phyloP scores from a whole-genome alignment of 345 rosid genomes.

The Euphorbia tirucalli region DNA sequence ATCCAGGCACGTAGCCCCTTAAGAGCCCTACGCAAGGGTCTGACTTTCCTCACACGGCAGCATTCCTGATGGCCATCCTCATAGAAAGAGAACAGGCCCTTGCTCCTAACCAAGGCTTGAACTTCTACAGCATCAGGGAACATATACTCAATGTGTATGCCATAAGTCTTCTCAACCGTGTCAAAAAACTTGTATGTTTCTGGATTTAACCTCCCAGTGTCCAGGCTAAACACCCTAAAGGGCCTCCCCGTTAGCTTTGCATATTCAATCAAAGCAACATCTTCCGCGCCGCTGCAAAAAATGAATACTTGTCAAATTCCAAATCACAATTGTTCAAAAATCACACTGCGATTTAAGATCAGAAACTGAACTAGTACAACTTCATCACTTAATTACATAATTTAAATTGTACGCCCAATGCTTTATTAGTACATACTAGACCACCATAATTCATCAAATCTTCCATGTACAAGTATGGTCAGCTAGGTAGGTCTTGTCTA shows the following conservation, averaged over 20 bases:
- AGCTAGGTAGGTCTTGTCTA: not conserved
- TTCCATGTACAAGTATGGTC: too few relatives aligned
- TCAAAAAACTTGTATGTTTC: slow-evolving; percentile 78
- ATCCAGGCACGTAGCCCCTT: slow-evolving; percentile 95
- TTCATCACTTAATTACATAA: not conserved
- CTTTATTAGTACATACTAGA: not conserved
- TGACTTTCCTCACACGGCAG: slow-evolving; percentile 95
- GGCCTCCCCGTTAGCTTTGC: slow-evolving; percentile 79
- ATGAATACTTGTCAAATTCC: not conserved
- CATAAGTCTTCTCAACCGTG: slow-evolving; percentile 71
- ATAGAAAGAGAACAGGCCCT: slow-evolving; percentile 88
- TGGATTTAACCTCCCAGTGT: slow-evolving; percentile 87
- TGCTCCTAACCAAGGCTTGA: slow-evolving; percentile 82
- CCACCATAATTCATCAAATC: too few relatives aligned
- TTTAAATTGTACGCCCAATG: not conserved
- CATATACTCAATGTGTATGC: slow-evolving; percentile 82
- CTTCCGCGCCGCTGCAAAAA: slow-evolving; percentile 88
- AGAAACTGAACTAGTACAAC: not conserved
- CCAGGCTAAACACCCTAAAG: slow-evolving; percentile 87
- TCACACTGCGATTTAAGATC: not conserved
- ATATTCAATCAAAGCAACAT: slow-evolving; percentile 91
- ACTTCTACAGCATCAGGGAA: slow-evolving; percentile 96
- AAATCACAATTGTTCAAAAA: not conserved
- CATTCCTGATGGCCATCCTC: slow-evolving; percentile 98
- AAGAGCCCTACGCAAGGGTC: slow-evolving; percentile 85